Evolutionary conservation across 1,139 yeast genomes (phyloP), one percentile per base, ranked within the genome.

Genomic region (Blastobotrys indianensis): DNA sequence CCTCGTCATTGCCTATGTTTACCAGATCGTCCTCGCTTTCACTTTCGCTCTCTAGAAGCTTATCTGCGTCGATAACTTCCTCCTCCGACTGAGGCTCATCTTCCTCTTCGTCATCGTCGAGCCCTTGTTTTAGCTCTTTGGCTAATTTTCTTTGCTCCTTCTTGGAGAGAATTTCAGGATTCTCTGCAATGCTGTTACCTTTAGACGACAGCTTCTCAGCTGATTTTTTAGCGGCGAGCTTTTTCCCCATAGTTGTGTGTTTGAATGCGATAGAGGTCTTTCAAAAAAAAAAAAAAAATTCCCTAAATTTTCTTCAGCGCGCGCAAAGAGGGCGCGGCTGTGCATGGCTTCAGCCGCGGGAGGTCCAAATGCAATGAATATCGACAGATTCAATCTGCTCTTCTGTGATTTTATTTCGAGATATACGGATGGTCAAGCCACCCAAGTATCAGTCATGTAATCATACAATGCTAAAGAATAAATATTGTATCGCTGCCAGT

Each of bases 1-100:
- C n/a, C 7, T 62, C 59, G 2, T 55, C 62, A 3, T 59, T 62
- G 1, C 54, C 58, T n/a, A n/a, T n/a, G 5, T 53, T 59, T 11
- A 50, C 60, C 8, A 52, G 60, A 16, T 54, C 62, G 13, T 53
- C 62, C 6, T 51, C 57, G 10, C 43, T 39, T 25, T 51, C 54
- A 30, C 48, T 46, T 11, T 50, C 52, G 31, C 51, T 48, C 28
- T 47, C 46, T n/a, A 45, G 45, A 16, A 49, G 37, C 23, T 43
- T 44, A 8, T 43, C 39, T 16, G 42, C 44, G 30, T 50, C 58
- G 29, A 53, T 55, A 8, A 53, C 61, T 13, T 50, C 60, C 10
- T 54, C 56, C 17, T 48, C 54, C 8, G 49, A 51, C 12, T 46
- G 48, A n/a, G 42, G 49, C 30, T 54, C 55, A 8, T 49, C 55